These are phyloP conservation scores for Boletus sensibilis DNA, from an alignment of 768 basidiomycete genomes.

Conservation along the genomic window DNA sequence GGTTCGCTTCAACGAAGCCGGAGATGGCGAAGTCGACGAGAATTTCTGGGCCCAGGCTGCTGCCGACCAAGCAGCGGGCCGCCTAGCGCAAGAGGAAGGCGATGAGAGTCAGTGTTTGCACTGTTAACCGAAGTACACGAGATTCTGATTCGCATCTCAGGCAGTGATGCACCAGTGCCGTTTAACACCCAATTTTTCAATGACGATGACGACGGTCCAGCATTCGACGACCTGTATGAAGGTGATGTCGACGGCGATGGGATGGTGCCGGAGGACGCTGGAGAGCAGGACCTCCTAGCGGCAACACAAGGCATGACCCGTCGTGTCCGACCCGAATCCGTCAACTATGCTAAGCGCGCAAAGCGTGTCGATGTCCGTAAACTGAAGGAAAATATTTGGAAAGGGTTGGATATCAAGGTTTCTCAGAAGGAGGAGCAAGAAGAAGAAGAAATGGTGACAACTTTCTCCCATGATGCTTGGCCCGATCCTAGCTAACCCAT, in stretches of 20 bases:
- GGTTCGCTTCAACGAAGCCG: slow-evolving; percentile 51
- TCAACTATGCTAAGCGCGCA: slow-evolving; percentile 93
- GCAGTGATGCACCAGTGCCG: slow-evolving; percentile 57
- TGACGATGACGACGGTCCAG: slow-evolving; percentile 81
- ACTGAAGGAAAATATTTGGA: slow-evolving; percentile 98
- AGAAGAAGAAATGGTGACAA: slow-evolving; percentile 54
- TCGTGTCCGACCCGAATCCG: slow-evolving; percentile 80
- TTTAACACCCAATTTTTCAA: slow-evolving; percentile 98
- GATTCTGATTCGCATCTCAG: slow-evolving; percentile 22
- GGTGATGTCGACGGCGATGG: slow-evolving; percentile 51
- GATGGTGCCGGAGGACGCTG: slow-evolving; percentile 51
- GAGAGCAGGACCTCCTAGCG: slow-evolving; percentile 86
- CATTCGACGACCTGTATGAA: slow-evolving; percentile 56
- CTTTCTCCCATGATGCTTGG: neutral
- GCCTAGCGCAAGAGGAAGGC: slow-evolving; percentile 48
- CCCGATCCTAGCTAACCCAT: neutral
- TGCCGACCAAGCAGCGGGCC: slow-evolving; percentile 71
- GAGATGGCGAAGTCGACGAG: slow-evolving; percentile 90
- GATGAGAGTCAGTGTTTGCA: slow-evolving; percentile 56
- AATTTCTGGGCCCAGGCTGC: slow-evolving; percentile 97
- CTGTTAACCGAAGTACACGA: neutral
- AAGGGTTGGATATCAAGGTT: slow-evolving; percentile 76
- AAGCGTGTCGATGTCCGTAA: slow-evolving; percentile 96
- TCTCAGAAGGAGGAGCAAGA: slow-evolving; percentile 37
- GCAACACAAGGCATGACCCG: slow-evolving; percentile 75